Percentiles rank a stretch among this genome's conserved stretches.
phyloP scores from a whole-genome alignment of 345 rosid genomes.

The Odontarrhena argentea region DNA sequence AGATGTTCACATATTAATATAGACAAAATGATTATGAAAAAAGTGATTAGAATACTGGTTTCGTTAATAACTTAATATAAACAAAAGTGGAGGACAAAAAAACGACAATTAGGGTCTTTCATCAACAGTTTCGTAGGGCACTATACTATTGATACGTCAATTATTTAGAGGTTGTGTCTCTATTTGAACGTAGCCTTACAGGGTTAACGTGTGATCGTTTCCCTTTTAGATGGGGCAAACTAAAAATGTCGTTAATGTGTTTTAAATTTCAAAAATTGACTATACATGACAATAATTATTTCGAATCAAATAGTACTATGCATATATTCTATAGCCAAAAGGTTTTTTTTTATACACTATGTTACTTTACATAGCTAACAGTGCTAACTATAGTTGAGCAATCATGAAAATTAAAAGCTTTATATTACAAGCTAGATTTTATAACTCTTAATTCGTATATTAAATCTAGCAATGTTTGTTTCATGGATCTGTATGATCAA shows the following conservation, averaged over 20 bases:
- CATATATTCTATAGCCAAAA: conserved; percentile 18
- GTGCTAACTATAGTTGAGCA: conserved; percentile 26
- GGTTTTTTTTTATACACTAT: not conserved
- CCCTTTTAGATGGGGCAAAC: conserved; percentile 38
- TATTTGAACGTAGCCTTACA: conserved; percentile 30
- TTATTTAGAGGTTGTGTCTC: conserved; percentile 26
- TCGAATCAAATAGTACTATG: conserved; percentile 11
- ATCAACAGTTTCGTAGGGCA: conserved; percentile 20
- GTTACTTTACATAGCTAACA: conserved; percentile 3
- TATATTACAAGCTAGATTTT: not conserved
- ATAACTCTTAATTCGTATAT: not conserved
- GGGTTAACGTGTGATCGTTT: conserved; percentile 34
- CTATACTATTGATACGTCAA: conserved; percentile 22
- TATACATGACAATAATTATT: conserved; percentile 24
- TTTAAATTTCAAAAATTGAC: conserved; percentile 34
- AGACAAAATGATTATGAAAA: too few relatives aligned
- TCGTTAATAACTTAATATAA: not conserved
- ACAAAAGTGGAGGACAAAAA: conserved; percentile 15
- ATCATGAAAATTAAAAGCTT: not conserved
- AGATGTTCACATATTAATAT: too few relatives aligned
- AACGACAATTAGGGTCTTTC: conserved; percentile 3
- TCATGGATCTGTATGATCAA: not conserved
- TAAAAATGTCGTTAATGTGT: conserved; percentile 31
- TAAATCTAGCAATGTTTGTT: not conserved
- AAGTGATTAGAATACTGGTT: not conserved